Evolutionary conservation across 1,139 yeast species (phyloP).

Genomic region (Sugiyamaella japonica): DNA sequence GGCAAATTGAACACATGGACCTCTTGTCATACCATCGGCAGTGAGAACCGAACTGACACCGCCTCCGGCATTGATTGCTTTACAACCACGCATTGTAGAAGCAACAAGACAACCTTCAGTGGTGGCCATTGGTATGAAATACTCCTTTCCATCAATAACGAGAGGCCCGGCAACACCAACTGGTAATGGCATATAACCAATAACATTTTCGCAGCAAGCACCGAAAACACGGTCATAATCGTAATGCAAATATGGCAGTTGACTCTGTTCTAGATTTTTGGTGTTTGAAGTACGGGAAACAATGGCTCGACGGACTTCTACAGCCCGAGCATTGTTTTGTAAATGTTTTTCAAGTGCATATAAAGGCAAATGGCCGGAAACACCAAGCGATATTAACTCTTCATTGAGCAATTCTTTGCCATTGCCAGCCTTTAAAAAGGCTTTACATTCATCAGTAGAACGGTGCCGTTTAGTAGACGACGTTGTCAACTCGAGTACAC

Average conservation of each 20-base stretch:
- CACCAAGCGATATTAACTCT: conserved; percentile 71
- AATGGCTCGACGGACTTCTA: conserved; percentile 85
- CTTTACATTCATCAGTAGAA: conserved; percentile 59
- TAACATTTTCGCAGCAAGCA: conserved; percentile 98
- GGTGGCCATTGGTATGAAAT: conserved; percentile 97
- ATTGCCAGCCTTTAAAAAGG: conserved; percentile 68
- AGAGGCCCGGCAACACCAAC: conserved; percentile 98
- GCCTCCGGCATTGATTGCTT: conserved; percentile 96
- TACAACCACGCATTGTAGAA: conserved; percentile 98
- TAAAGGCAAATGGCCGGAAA: conserved; percentile 78
- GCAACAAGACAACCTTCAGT: conserved; percentile 99
- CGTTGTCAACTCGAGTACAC: conserved; percentile 13
- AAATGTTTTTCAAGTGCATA: conserved; percentile 93
- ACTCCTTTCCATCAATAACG: conserved; percentile 80
- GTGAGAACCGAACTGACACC: conserved; percentile 92
- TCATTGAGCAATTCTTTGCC: conserved; percentile 65
- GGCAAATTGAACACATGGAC: conserved; percentile 94
- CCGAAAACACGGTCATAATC: conserved; percentile 97
- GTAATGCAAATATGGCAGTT: conserved; percentile 77
- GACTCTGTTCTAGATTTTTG: conserved; percentile 68
- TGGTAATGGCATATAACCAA: conserved; percentile 94
- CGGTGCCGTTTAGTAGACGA: neutral
- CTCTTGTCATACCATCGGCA: conserved; percentile 98
- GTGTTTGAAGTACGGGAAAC: conserved; percentile 81
- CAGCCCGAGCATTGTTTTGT: conserved; percentile 87